phyloP scores from a whole-genome alignment of 371 early-diverging fungal genomes.

The Rhizopus arrhizus region DNA sequence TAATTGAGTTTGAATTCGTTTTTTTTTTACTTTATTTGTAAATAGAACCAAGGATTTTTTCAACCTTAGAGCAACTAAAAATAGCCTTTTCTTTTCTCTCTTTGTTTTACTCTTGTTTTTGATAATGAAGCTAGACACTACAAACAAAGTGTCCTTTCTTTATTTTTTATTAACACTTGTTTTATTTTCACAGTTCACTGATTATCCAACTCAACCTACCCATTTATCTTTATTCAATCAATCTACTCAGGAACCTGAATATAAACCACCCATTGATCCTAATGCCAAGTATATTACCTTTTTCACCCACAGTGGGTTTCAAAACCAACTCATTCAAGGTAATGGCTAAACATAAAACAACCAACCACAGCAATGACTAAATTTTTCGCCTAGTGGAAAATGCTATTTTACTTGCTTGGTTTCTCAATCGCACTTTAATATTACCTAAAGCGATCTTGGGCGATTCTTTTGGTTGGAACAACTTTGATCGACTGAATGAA shows the following conservation, averaged over 20 bases:
- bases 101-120: background rate
- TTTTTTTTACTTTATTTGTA: too few relatives aligned
- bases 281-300: constrained; percentile 58
- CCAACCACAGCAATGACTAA: background rate
- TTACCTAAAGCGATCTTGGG: constrained; percentile 56
- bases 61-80: too few relatives aligned
- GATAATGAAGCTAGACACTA: background rate
- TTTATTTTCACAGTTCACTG: background rate
- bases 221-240: background rate
- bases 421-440: constrained; percentile 52
- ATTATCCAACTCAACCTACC: background rate
- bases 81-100: background rate
- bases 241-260: background rate
- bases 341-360: background rate
- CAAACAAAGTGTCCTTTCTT: background rate
- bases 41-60: too few relatives aligned
- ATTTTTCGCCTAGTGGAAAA: constrained; percentile 50
- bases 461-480: constrained; percentile 53
- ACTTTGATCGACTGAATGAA: constrained; percentile 35
- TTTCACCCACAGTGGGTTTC: constrained; percentile 62
- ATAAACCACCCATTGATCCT: constrained; percentile 11
- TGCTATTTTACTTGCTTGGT: constrained; percentile 59
- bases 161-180: background rate
- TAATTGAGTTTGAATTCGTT: too few relatives aligned
- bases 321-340: constrained; percentile 62